Conservation (phyloP, 768 basidiomycete species). For the Boletus coccyginus region DNA sequence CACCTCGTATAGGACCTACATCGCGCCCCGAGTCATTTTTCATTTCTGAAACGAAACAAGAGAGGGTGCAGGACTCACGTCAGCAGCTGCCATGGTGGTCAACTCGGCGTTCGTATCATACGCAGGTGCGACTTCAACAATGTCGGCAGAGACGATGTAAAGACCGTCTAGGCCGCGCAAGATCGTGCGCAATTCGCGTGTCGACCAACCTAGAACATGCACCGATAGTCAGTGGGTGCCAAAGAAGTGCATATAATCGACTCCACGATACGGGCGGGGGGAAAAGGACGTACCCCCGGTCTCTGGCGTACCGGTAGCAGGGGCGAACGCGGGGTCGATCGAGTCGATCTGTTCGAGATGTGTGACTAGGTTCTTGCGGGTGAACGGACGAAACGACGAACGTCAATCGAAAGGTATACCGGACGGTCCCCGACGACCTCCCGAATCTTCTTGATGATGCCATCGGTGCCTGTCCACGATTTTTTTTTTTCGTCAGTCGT, state of each 20-base stretch:
- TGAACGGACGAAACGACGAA: slow-evolving; percentile 28
- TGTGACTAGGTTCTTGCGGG: neutral
- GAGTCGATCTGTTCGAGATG: slow-evolving; percentile 56
- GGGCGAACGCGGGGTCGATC: slow-evolving; percentile 79
- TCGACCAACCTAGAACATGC: slow-evolving; percentile 53
- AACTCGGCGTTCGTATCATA: slow-evolving; percentile 69
- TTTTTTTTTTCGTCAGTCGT: neutral
- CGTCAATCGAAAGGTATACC: slow-evolving; percentile 78
- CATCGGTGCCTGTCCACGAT: slow-evolving; percentile 52
- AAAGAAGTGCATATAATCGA: neutral
- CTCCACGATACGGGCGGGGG: too few species aligned
- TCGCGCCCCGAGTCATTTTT: slow-evolving; percentile 13
- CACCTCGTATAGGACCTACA: slow-evolving; percentile 70
- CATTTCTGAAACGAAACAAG: neutral
- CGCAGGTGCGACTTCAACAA: slow-evolving; percentile 83
- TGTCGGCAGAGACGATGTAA: slow-evolving; percentile 75
- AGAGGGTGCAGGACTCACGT: slow-evolving; percentile 36
- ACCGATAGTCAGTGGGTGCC: neutral
- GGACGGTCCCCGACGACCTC: slow-evolving; percentile 72
- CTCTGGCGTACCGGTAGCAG: slow-evolving; percentile 83
- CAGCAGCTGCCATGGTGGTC: slow-evolving; percentile 62
- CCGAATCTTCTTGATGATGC: slow-evolving; percentile 79
- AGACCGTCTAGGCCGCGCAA: slow-evolving; percentile 73
- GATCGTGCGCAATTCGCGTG: slow-evolving; percentile 76
- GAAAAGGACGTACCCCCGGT: slow-evolving; percentile 50